Evolutionary conservation across 2,329 filamentous ascomycete species (phyloP).

Genomic region (Phyllosticta paracitricarpa): DNA sequence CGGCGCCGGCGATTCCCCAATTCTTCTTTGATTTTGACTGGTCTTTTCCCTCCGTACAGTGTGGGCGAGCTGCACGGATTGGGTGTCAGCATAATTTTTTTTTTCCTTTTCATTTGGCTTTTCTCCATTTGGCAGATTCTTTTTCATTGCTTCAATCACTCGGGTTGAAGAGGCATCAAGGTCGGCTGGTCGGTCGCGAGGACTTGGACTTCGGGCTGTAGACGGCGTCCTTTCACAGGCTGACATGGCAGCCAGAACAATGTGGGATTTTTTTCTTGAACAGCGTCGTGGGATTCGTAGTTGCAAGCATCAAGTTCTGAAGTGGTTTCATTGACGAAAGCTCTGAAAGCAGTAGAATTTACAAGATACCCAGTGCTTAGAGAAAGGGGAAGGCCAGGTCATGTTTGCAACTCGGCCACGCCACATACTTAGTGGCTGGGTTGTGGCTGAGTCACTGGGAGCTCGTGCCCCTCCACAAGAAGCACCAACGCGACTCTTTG

Average conservation of each 20-base stretch:
- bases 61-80: neutral
- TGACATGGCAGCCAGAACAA: neutral
- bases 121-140: neutral
- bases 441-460: neutral
- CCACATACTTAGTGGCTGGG: neutral
- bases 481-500: neutral
- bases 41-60: neutral
- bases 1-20: conserved; percentile 6
- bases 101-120: neutral
- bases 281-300: neutral
- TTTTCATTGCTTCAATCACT: neutral
- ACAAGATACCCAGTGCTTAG: neutral
- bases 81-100: neutral
- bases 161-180: neutral
- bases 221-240: neutral
- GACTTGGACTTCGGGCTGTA: neutral
- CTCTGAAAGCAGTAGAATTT: neutral
- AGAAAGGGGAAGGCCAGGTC: too few species aligned
- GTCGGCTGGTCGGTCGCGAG: neutral
- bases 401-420: neutral
- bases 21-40: neutral
- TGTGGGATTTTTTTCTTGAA: neutral
- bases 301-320: neutral
- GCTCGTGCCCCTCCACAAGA: neutral
- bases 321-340: neutral